Conservation (phyloP, 495 filamentous ascomycete species). For the Annulohypoxylon moriforme region DNA sequence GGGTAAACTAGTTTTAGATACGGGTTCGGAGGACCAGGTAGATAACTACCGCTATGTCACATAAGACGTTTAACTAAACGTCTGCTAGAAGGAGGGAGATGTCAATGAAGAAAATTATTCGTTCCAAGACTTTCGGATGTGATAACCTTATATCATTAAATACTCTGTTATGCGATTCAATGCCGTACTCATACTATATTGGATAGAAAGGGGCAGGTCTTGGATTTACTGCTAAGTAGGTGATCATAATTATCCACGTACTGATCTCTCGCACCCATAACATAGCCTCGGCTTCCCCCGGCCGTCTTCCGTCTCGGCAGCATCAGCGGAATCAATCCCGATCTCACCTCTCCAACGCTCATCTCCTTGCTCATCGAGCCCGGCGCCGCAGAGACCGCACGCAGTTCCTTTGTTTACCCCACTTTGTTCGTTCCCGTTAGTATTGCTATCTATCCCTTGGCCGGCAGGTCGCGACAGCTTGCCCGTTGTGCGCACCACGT, state of each 20-base stretch:
- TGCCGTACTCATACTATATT: background rate
- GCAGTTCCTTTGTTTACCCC: background rate
- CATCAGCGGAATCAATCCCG: constrained; percentile 44
- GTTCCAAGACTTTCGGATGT: background rate
- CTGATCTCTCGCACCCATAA: constrained; percentile 66
- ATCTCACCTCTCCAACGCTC: constrained; percentile 63
- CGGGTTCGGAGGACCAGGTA: background rate
- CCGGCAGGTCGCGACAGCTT: constrained; percentile 66
- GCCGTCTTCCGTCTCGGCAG: constrained; percentile 36
- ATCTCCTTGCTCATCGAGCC: constrained; percentile 59
- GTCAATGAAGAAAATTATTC: background rate
- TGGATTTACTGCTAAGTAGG: background rate
- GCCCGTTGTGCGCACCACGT: constrained; percentile 87
- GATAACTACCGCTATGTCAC: background rate
- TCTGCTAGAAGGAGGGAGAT: background rate
- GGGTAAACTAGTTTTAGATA: background rate
- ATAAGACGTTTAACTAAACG: background rate
- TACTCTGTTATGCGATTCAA: background rate
- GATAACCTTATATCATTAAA: background rate
- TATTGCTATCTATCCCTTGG: too few relatives aligned
- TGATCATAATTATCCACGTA: constrained; percentile 46
- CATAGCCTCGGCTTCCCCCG: constrained; percentile 49
- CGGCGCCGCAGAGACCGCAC: constrained; percentile 65
- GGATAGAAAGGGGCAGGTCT: background rate
- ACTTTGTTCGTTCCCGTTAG: constrained; percentile 2